A percentile compares a stretch with the other conserved stretches of the same genome.
Conservation (phyloP, 208 protist species). For the Borovskyia barvae region DNA sequence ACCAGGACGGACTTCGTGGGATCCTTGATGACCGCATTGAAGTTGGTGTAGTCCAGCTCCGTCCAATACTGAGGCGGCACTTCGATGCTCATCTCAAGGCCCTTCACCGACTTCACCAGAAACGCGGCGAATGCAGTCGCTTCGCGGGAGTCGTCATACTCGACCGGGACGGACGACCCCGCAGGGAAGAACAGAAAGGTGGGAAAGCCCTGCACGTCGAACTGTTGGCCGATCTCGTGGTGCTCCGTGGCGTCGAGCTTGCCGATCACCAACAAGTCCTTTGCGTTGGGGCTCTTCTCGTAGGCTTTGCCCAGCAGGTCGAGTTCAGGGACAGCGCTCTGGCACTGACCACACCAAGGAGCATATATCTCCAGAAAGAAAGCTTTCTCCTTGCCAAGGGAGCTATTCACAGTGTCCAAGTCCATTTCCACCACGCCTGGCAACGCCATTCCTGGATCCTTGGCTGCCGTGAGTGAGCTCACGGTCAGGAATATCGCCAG, state of each 20-base stretch:
- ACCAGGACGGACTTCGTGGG: constrained; percentile 55
- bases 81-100: constrained; percentile 24
- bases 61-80: constrained; percentile 22
- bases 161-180: constrained; percentile 28
- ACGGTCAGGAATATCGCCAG: constrained; percentile 13
- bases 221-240: constrained; percentile 31
- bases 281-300: constrained; percentile 10
- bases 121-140: constrained; percentile 39
- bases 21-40: constrained; percentile 38
- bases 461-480: constrained; percentile 3
- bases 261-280: constrained; percentile 50
- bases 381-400: constrained; percentile 41
- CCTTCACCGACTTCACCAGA: constrained; percentile 26
- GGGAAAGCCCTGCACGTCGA: constrained; percentile 54
- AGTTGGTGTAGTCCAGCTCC: constrained; percentile 39
- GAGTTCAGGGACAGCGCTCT: constrained; percentile 52
- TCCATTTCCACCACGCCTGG: constrained; percentile 44
- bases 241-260: constrained; percentile 64
- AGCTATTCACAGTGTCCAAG: constrained; percentile 46
- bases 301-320: constrained; percentile 30
- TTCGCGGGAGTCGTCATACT: constrained; percentile 37
- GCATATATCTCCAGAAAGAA: constrained; percentile 88
- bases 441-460: constrained; percentile 29
- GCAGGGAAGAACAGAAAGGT: constrained; percentile 78
- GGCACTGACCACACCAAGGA: constrained; percentile 88